A percentile compares a stretch with the other conserved stretches of the same genome.
phyloP scores from a whole-genome alignment of 106 monocot species.

The Dactylorhiza incarnata region DNA sequence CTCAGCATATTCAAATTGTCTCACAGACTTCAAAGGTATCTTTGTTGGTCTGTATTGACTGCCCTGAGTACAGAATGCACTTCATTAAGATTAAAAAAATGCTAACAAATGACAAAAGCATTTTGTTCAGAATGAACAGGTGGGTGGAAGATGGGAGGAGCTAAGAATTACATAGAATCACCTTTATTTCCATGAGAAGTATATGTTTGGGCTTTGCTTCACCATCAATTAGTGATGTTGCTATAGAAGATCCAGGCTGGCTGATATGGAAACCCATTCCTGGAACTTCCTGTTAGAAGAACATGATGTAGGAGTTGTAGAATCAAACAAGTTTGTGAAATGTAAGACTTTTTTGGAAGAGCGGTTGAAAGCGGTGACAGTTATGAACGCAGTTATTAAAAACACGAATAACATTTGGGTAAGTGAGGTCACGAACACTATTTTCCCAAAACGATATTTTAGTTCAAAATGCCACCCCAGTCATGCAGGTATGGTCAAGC shows the following conservation, averaged over 20 bases:
- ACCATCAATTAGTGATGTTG: conserved; percentile 97
- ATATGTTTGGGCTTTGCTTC: conserved; percentile 97
- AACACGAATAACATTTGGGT: too few species aligned
- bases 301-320: conserved; percentile 3
- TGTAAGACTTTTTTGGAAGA: not conserved
- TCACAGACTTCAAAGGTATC: conserved; percentile 91
- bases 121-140: not conserved
- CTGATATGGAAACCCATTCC: conserved; percentile 99
- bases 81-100: not conserved
- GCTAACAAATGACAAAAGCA: not conserved
- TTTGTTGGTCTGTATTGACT: conserved; percentile 91
- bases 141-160: not conserved
- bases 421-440: too few species aligned
- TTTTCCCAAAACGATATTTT: too few species aligned
- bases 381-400: too few species aligned
- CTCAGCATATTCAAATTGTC: conserved; percentile 97
- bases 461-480: too few species aligned
- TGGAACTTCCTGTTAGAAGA: conserved; percentile 64
- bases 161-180: conserved; percentile 9
- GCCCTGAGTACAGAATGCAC: conserved; percentile 42
- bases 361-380: too few species aligned
- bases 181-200: conserved; percentile 95
- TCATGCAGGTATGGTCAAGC: too few species aligned
- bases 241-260: conserved; percentile 98
- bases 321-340: not conserved